A percentile compares a stretch with the other conserved stretches of the same genome.
These are phyloP conservation scores for Pleurotus salmoneostramineus DNA, from an alignment of 768 basidiomycete species.

Conservation along the genomic window DNA sequence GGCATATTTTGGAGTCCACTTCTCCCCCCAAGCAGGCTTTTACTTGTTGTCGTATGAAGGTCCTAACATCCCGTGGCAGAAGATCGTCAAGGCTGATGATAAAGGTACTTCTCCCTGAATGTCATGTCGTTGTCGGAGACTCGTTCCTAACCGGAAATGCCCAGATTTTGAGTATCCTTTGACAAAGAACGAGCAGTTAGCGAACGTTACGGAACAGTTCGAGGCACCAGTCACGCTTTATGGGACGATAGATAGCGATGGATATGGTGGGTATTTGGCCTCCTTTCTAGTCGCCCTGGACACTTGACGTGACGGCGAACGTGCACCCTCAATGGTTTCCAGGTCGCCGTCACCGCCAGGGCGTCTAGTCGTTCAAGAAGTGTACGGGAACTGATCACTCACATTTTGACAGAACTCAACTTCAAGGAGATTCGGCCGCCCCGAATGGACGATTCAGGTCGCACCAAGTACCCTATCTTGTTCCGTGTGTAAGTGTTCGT, in stretches of 20 bases:
- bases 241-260: conserved; percentile 76
- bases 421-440: conserved; percentile 90
- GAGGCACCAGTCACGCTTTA: conserved; percentile 67
- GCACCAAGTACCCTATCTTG: conserved; percentile 92
- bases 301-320: too few species aligned
- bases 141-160: not conserved
- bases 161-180: conserved; percentile 63
- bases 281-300: not conserved
- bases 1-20: conserved; percentile 61
- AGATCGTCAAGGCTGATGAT: conserved; percentile 39
- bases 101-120: not conserved
- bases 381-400: conserved; percentile 6
- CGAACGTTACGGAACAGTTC: conserved; percentile 60
- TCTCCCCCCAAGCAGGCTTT: conserved; percentile 85
- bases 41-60: conserved; percentile 80
- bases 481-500: conserved; percentile 69
- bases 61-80: conserved; percentile 86
- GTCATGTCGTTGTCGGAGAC: not conserved
- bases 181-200: conserved; percentile 66
- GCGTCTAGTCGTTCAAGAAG: too few species aligned
- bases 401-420: conserved; percentile 64
- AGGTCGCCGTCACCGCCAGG: too few species aligned
- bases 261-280: conserved; percentile 54
- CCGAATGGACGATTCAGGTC: conserved; percentile 90
- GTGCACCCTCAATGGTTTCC: too few species aligned